Evolutionary conservation across 257 asterid species (phyloP), one percentile per base, ranked within the genome.

Genomic region (Avicennia marina): DNA sequence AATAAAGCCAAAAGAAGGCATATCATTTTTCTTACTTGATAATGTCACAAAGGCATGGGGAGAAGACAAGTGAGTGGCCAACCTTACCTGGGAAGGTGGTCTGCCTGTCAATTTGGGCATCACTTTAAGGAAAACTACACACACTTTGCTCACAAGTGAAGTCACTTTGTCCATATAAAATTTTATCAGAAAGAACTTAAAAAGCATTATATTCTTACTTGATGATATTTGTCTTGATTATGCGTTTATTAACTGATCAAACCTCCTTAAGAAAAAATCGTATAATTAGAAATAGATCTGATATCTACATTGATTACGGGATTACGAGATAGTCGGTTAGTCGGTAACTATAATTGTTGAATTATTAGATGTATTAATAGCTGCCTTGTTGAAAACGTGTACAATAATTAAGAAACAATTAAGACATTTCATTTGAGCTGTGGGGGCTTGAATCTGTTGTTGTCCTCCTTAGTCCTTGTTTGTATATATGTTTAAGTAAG

Each of bases 131-230:
- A 18, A 75, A 68, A 54, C 51, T 21, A 27, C 20, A 7, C 48
- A 75, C 69, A 33, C 81, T 80, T 80, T 72, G 71, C 81, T 75
- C 82, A 68, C 82, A 75, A 78, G 75, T 58, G 74, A 78, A 71
- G 81, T 75, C 70, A 74, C 74, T 72, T 38, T 62, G 69, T 45
- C 59, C 66, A 55, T 49, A 65, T 41, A 70, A 21, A 27, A n/a
- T n/a, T n/a, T n/a, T n/a, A n/a, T n/a, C n/a, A n/a, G n/a, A n/a
- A n/a, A n/a, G n/a, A n/a, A n/a, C n/a, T n/a, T n/a, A n/a, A n/a
- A n/a, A n/a, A n/a, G n/a, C n/a, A n/a, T n/a, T n/a, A n/a, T n/a
- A n/a, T n/a, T n/a, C n/a, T n/a, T n/a, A n/a, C n/a, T n/a, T n/a
- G n/a, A n/a, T n/a, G n/a, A n/a, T n/a, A n/a, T n/a, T n/a, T n/a